A percentile compares a stretch with the other conserved stretches of the same genome.
phyloP scores from a whole-genome alignment of 306 rosid species.

The Amphicarpaea edgeworthii region DNA sequence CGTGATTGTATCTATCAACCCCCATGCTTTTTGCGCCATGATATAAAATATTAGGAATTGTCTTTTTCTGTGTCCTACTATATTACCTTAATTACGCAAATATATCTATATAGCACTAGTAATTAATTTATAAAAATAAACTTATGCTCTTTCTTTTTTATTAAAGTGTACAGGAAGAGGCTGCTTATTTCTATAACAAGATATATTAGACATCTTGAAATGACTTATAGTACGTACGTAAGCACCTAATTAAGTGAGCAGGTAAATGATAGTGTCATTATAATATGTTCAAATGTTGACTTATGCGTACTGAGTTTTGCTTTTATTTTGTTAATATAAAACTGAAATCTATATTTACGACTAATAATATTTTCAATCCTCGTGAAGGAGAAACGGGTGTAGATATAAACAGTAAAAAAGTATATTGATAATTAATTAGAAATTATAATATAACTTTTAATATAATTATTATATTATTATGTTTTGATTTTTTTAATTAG shows the following conservation, averaged over 20 bases:
- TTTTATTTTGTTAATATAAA: neutral
- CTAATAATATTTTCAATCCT: neutral
- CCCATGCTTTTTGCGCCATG: constrained; percentile 21
- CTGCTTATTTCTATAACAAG: neutral
- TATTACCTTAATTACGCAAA: neutral
- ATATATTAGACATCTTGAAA: neutral
- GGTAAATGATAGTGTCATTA: neutral
- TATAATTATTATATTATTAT: too few species aligned
- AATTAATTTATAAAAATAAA: neutral
- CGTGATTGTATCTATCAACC: neutral
- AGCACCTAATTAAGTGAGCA: constrained; percentile 1
- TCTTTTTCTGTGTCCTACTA: constrained; percentile 9
- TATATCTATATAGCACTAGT: neutral
- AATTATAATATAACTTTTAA: neutral
- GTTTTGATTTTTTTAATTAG: too few species aligned
- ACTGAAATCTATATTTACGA: neutral
- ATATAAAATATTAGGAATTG: constrained; percentile 21
- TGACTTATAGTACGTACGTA: neutral
- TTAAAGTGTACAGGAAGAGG: neutral
- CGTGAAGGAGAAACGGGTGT: neutral
- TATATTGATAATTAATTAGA: neutral
- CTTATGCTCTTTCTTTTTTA: neutral
- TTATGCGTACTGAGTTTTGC: neutral
- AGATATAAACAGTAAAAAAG: neutral
- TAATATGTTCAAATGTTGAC: constrained; percentile 27